Base-by-base conservation (phyloP, 352 stramenopile genomes). In the Pythium sukuiense region DNA sequence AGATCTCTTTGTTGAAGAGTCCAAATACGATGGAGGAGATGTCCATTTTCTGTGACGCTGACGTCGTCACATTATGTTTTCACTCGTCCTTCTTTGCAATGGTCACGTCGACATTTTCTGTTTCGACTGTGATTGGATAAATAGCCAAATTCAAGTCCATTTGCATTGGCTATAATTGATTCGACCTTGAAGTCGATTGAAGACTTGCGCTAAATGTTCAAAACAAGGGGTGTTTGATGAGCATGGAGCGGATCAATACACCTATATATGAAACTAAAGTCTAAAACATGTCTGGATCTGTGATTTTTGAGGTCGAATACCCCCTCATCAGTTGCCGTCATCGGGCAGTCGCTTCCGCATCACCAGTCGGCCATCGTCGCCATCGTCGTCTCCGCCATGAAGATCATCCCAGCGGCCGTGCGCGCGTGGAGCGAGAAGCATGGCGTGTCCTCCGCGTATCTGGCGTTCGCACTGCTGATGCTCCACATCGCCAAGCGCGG, bases 381-480 rank as follows among this genome's bases (percentile, higher is more conserved):
- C 39, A 30, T 27, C 58, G 9, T 18, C 30, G 13, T 18, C 26
- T 24, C 27, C 7, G 13, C 45, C 46, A 73, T 73, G 66, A 73
- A 65, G 66, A 73, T 73, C 66, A 57, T 73, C 49, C 66, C 60
- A 24, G 20, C 60, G 24, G 48, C 61, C 1, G 6, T 66, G 18
- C 33, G 43, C 13, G 50, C 33, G 39, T 73, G 66, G 66, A 26
- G 60, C 45, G 55, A 65, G 48, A 56, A 61, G 37, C 66, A 73
- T 53, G 66, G 66, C 55, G 66, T 59, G 37, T 65, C 55, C 18
- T 65, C 66, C 30, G 59, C 66, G 29, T 73, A 73, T 55, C 59
- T 73, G 18, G 53, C 49, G 50, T 73, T 73, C 49, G 60, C 66
- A 16, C 30, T 73, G 46, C 33, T 73, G 39, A 73, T 73, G 66